A percentile compares a stretch with the other conserved stretches of the same genome.
These are phyloP conservation scores for Leavenworthia alabamica DNA, from an alignment of 345 rosid species.

Conservation along the genomic window DNA sequence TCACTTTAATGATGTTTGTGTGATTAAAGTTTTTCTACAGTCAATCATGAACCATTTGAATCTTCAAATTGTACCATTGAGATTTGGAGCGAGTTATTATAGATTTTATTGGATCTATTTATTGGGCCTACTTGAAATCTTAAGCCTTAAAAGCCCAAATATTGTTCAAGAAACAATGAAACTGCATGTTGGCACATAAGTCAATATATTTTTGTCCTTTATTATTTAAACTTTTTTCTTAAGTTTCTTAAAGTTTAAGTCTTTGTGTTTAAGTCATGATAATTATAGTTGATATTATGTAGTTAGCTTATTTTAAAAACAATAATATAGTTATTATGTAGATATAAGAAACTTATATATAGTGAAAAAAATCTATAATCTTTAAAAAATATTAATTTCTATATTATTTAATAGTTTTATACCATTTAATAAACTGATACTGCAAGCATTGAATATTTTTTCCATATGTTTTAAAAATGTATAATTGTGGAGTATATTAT, in stretches of 20 bases:
- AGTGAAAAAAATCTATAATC: not conserved
- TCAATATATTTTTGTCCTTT: not conserved
- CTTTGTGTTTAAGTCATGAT: not conserved
- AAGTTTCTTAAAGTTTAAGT: not conserved
- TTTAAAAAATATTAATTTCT: not conserved
- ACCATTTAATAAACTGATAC: not conserved
- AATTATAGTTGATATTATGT: not conserved
- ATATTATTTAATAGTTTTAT: not conserved
- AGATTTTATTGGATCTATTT: not conserved
- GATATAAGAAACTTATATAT: not conserved
- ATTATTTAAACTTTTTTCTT: not conserved
- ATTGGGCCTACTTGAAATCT: not conserved
- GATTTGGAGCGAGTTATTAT: not conserved
- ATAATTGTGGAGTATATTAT: not conserved
- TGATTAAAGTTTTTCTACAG: conserved; percentile 18
- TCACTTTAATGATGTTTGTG: conserved; percentile 15
- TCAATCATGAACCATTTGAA: conserved; percentile 12
- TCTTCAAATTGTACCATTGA: not conserved
- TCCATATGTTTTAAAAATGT: not conserved
- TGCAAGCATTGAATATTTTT: not conserved
- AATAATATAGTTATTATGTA: not conserved
- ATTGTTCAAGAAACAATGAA: not conserved
- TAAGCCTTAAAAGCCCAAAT: not conserved
- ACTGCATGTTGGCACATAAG: not conserved
- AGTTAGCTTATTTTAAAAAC: not conserved